phyloP scores from a whole-genome alignment of 2,329 filamentous ascomycete species.

The Dendrostoma leiphaemia region DNA sequence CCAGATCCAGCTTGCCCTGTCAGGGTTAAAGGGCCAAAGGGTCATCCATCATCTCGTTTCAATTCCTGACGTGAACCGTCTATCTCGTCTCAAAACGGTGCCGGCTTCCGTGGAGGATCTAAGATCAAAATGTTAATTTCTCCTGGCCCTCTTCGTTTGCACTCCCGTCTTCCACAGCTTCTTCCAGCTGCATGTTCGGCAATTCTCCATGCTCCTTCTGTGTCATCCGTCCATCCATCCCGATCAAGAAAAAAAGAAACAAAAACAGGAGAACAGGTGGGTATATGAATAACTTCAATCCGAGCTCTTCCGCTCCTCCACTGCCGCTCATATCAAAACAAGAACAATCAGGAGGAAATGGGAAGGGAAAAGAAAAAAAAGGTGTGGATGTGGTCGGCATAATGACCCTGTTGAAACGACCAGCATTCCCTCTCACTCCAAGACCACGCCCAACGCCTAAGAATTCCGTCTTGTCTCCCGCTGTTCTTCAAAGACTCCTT shows the following conservation, averaged over 20 bases:
- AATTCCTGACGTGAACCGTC: neutral
- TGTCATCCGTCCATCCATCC: neutral
- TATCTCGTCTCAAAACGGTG: neutral
- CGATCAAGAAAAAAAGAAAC: neutral
- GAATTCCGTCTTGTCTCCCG: neutral
- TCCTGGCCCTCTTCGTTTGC: neutral
- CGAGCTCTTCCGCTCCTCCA: neutral
- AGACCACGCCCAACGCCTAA: neutral
- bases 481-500: neutral
- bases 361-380: neutral
- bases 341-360: too few relatives aligned
- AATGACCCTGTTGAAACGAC: too few relatives aligned
- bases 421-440: neutral
- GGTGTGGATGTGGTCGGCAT: too few relatives aligned
- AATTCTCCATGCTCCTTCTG: neutral
- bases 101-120: neutral
- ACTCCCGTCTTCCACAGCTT: neutral
- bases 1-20: too few relatives aligned
- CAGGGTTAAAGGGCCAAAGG: neutral
- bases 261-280: neutral
- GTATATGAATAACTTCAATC: neutral
- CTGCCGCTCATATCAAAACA: neutral
- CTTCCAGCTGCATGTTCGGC: neutral
- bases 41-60: neutral
- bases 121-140: neutral